Evolutionary conservation across 305 asterid genomes (phyloP).

Genomic region (Fraxinus velutina): DNA sequence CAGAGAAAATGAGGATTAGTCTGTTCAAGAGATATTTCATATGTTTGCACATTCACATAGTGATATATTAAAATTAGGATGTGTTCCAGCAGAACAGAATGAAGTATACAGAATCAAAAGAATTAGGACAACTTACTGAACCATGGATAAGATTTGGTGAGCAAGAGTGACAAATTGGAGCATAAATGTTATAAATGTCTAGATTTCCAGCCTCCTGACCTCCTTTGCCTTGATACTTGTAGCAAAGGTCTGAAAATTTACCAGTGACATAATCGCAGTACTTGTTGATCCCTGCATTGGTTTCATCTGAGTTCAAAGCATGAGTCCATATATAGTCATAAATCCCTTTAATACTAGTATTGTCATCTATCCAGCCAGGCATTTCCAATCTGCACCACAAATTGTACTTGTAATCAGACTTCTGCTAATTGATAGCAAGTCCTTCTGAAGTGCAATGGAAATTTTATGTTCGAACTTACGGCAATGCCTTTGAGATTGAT

Average conservation of each 20-base stretch:
- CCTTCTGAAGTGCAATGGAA: not conserved
- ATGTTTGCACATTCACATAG: not conserved
- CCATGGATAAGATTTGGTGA: constrained; percentile 23
- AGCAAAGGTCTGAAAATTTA: not conserved
- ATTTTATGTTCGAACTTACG: constrained; percentile 28
- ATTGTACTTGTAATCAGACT: not conserved
- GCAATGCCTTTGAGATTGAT: constrained; percentile 50
- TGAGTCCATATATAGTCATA: constrained; percentile 32
- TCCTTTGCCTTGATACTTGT: not conserved
- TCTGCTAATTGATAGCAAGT: not conserved
- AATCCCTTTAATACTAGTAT: constrained; percentile 9
- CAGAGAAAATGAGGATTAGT: not conserved
- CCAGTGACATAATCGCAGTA: constrained; percentile 18
- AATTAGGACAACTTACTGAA: constrained; percentile 26
- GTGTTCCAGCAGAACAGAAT: not conserved
- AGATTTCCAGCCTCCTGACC: constrained; percentile 16
- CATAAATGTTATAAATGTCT: constrained; percentile 29
- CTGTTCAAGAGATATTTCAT: not conserved
- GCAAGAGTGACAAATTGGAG: constrained; percentile 24
- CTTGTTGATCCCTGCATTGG: constrained; percentile 17
- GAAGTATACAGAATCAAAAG: not conserved
- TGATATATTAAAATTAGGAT: not conserved
- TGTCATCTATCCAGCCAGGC: constrained; percentile 26
- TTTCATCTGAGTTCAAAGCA: constrained; percentile 42
- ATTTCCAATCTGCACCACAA: constrained; percentile 35